Base-by-base conservation (phyloP, 2,329 filamentous ascomycete genomes). In the Epicoccum nigrum region DNA sequence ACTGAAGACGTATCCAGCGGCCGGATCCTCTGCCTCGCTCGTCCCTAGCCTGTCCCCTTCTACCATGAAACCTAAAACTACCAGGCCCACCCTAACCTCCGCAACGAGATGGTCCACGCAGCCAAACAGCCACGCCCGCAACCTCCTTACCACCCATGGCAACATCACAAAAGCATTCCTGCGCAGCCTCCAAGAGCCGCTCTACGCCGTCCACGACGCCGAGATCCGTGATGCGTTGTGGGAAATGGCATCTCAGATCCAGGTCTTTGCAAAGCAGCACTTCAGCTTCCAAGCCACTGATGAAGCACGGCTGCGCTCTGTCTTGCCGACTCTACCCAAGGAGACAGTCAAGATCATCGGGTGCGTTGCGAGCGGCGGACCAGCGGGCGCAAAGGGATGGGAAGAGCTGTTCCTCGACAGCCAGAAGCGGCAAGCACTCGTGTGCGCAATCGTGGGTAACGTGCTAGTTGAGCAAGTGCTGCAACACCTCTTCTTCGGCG, bases 401-500 rank as follows among this genome's bases (percentile, higher is more conserved):
- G 50, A 57, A 7, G 46, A 59, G 1, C 21, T 73, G 1, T 72
- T 72, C 23, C 13, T 41, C 0, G 32, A 63, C 4, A 16, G 23
- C 11, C 20, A 51, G 30, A 64, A 65, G 44, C 31, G 68, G 7
- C 46, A 39, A 2, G 62, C 64, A 4, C 33, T 71, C 2, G 62
- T 68, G 0, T 60, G 54, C 45, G 68, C 45, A 1, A 57, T 73
- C 7, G 56, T 72, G 0, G 65, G 69, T 1, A 69, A 71, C 17
- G 61, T 70, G 7, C 16, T 73, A 4, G 50, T 59, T 1, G 64
- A 73, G 45, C 65, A 71, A 25, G 65, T 71, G 0, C 65, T 70
- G 20, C 38, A 58, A 35, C 63, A 66, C 41, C 17, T 39, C 0
- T 65, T 65, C 32, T 69, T 72, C 28, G 69, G 69, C 0, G 65